Evolutionary conservation across 2,329 filamentous ascomycete species (phyloP), one percentile per base, ranked within the genome.

Genomic region (Lecanoromycetidae sp.): DNA sequence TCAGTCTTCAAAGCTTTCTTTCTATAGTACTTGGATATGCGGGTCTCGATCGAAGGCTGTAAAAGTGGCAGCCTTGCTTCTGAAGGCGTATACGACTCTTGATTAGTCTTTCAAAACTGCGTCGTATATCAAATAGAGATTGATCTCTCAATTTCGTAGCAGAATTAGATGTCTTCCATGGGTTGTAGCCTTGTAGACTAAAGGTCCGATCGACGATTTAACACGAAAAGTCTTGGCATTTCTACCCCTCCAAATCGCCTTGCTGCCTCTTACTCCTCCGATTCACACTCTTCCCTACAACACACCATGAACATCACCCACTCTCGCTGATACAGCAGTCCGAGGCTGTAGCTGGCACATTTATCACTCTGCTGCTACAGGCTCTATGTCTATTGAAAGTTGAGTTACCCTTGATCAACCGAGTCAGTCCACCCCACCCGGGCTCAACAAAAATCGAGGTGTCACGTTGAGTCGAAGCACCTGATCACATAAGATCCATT

Each of bases 151-250:
- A n/a, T n/a, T n/a, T n/a, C n/a, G n/a, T n/a, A n/a, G n/a, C n/a
- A n/a, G n/a, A n/a, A n/a, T n/a, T n/a, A n/a, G n/a, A n/a, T n/a
- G n/a, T n/a, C n/a, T n/a, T n/a, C n/a, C n/a, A n/a, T n/a, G n/a
- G n/a, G n/a, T n/a, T n/a, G n/a, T n/a, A n/a, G n/a, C n/a, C n/a
- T n/a, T n/a, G n/a, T n/a, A n/a, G n/a, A n/a, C n/a, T n/a, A n/a
- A n/a, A n/a, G n/a, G n/a, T n/a, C n/a, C n/a, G n/a, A n/a, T n/a
- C n/a, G n/a, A n/a, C n/a, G n/a, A n/a, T n/a, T n/a, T n/a, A n/a
- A n/a, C n/a, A n/a, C n/a, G n/a, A n/a, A 17, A 13, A 29, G 44
- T 41, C 44, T 47, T 47, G 44, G 44, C 44, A n/a, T 33, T 23
- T 2, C 41, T 47, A 47, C 44, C 44, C 44, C 44, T 13, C 44